Evolutionary conservation across 2,329 filamentous ascomycete species (phyloP).

Genomic region (Neofusicoccum umdonicola): DNA sequence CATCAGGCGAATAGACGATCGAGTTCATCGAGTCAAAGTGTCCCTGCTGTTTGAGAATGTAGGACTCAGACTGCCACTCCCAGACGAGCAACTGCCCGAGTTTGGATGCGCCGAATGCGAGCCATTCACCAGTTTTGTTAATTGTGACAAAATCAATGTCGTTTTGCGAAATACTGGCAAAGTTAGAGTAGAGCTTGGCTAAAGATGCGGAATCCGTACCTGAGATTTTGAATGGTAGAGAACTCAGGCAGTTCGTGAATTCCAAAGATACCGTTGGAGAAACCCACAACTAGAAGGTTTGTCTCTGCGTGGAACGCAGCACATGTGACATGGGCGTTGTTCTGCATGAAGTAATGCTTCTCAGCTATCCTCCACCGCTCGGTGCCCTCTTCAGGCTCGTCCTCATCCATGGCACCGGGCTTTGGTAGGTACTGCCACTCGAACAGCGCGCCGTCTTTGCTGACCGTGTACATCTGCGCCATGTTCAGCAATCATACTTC

Average conservation of each 20-base stretch:
- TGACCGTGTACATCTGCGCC: conserved; percentile 78
- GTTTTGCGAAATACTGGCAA: conserved; percentile 85
- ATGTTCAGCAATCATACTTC: conserved; percentile 3
- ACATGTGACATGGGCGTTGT: conserved; percentile 80
- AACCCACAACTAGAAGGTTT: conserved; percentile 92
- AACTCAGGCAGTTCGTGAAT: conserved; percentile 96
- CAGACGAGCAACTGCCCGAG: conserved; percentile 95
- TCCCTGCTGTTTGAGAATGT: conserved; percentile 96
- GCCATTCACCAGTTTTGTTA: conserved; percentile 92
- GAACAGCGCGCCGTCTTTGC: conserved; percentile 95
- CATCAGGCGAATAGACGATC: conserved; percentile 88
- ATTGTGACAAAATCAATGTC: conserved; percentile 94
- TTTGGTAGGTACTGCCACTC: conserved; percentile 79
- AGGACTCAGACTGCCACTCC: conserved; percentile 99
- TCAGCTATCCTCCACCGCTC: conserved; percentile 89
- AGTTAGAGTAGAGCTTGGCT: conserved; percentile 16
- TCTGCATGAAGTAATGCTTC: conserved; percentile 91
- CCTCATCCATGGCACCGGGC: conserved; percentile 52
- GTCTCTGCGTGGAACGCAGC: conserved; percentile 84
- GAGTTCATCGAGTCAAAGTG: conserved; percentile 96
- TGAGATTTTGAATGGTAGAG: conserved; percentile 84
- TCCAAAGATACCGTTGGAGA: conserved; percentile 90
- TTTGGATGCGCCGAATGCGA: conserved; percentile 94
- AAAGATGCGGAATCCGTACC: conserved; percentile 32
- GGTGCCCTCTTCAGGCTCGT: conserved; percentile 59